Evolutionary conservation across 2,329 filamentous ascomycete species (phyloP).

Genomic region (Metarhizium guizhouense): DNA sequence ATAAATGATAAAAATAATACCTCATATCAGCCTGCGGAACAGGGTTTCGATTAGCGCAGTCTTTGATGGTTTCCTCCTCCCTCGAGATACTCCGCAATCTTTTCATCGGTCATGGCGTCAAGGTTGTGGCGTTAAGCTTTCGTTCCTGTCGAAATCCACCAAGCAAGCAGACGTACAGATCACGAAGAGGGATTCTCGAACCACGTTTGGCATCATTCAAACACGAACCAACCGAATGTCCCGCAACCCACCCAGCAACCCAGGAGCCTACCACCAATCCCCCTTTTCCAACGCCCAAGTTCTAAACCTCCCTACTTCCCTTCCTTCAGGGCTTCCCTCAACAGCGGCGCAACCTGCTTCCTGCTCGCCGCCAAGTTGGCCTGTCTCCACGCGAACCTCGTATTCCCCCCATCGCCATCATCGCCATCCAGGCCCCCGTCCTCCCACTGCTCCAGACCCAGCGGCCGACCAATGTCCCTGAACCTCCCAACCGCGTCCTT

Average conservation of each 20-base stretch:
- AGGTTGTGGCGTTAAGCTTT: not conserved
- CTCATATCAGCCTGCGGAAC: not conserved
- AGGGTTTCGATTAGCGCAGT: no score
- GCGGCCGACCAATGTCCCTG: conserved; percentile 25
- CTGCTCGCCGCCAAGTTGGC: conserved; percentile 50
- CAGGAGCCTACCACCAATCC: not conserved
- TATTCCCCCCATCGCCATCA: conserved; percentile 25
- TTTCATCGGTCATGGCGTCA: not conserved
- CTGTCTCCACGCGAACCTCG: conserved; percentile 60
- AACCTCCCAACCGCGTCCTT: conserved; percentile 47
- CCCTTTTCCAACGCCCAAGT: conserved; percentile 6
- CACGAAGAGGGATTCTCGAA: not conserved
- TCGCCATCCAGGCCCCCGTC: conserved; percentile 36
- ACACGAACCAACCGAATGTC: not conserved
- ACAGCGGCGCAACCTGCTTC: conserved; percentile 60
- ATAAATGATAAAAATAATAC: not conserved
- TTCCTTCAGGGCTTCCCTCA: conserved; percentile 46
- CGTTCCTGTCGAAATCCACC: not conserved
- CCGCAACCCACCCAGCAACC: not conserved
- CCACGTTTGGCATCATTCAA: not conserved
- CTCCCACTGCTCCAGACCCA: conserved; percentile 49
- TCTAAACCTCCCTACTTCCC: conserved; percentile 4
- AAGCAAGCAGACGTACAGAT: not conserved
- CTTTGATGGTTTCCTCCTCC: no score
- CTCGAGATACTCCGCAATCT: not conserved